A percentile compares a stretch with the other conserved stretches of the same genome.
These are phyloP conservation scores for Corinectria fuckeliana DNA, from an alignment of 2,329 filamentous ascomycete species.

Conservation along the genomic window DNA sequence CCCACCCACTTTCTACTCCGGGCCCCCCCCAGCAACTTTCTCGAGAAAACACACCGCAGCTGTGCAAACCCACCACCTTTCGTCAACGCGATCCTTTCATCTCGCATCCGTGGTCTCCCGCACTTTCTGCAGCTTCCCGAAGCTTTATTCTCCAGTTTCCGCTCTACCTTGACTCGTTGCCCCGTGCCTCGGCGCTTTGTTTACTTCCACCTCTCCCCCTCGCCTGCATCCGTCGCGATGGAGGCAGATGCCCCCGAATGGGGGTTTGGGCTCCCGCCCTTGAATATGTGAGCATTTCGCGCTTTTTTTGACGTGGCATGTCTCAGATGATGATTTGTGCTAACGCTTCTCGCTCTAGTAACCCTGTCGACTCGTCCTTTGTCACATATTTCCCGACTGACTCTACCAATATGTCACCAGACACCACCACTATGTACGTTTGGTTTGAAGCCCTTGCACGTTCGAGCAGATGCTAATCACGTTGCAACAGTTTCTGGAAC, in stretches of 20 bases:
- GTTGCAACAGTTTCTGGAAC: slow-evolving; percentile 31
- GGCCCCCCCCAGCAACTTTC: slow-evolving; percentile 7
- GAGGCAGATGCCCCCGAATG: slow-evolving; percentile 30
- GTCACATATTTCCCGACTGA: slow-evolving; percentile 36
- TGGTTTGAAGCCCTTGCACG: neutral
- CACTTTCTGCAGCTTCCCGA: slow-evolving; percentile 15
- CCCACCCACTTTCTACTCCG: slow-evolving; percentile 13
- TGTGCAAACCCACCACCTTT: slow-evolving; percentile 19
- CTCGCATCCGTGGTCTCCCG: slow-evolving; percentile 4
- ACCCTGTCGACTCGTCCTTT: slow-evolving; percentile 34
- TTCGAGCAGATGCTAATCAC: slow-evolving; percentile 19
- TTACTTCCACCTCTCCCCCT: slow-evolving; percentile 32
- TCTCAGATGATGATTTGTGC: neutral
- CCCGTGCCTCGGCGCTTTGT: slow-evolving; percentile 31
- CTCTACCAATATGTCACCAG: slow-evolving; percentile 4
- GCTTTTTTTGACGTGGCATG: no score
- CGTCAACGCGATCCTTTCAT: slow-evolving; percentile 9
- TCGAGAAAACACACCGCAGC: slow-evolving; percentile 20
- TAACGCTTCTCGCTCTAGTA: slow-evolving; percentile 31
- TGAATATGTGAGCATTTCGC: slow-evolving; percentile 26
- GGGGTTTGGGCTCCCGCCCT: slow-evolving; percentile 31
- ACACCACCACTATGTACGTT: slow-evolving; percentile 28
- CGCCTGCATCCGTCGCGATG: slow-evolving; percentile 37
- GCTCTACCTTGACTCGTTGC: slow-evolving; percentile 21
- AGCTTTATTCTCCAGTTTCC: slow-evolving; percentile 14